Conservation (phyloP, 1,284 basidiomycete species). For the Boletus semigastroideus region DNA sequence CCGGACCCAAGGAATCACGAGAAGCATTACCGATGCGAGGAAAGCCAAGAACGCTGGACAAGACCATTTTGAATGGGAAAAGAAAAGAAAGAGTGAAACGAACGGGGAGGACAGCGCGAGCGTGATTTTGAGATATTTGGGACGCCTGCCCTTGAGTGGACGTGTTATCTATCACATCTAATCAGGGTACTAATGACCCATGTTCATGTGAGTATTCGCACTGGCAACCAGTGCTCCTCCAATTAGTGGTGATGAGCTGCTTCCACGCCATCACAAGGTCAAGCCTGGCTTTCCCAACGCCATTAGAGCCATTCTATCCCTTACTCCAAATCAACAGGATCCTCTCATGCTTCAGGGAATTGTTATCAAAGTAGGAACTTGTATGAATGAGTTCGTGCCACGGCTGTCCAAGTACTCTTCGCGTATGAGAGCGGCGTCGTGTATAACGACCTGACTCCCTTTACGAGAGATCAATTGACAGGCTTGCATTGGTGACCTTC, state of each 20-base stretch:
- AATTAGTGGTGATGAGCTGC: neutral
- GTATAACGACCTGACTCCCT: too few species aligned
- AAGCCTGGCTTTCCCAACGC: neutral
- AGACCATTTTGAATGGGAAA: constrained; percentile 55
- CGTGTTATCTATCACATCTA: constrained; percentile 29
- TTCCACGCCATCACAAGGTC: neutral
- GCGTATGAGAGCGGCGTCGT: too few species aligned
- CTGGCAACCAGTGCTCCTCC: neutral
- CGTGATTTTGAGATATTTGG: constrained; percentile 32
- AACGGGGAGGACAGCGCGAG: constrained; percentile 9
- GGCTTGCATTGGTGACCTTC: too few species aligned
- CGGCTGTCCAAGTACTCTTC: too few species aligned
- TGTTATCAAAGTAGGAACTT: neutral
- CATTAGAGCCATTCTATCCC: neutral
- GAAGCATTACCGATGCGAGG: constrained; percentile 85
- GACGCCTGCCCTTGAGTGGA: constrained; percentile 36
- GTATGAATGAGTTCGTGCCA: too few species aligned
- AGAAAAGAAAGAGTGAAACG: constrained; percentile 34
- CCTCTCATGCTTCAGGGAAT: neutral
- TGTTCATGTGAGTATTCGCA: constrained; percentile 21
- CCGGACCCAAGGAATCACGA: neutral
- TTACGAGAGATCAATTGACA: too few species aligned
- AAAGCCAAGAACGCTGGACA: constrained; percentile 92
- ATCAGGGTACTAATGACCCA: constrained; percentile 17
- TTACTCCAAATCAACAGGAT: neutral